These are phyloP conservation scores for Phytophthora niederhauseri DNA, from an alignment of 352 stramenopile genomes.

Conservation along the genomic window DNA sequence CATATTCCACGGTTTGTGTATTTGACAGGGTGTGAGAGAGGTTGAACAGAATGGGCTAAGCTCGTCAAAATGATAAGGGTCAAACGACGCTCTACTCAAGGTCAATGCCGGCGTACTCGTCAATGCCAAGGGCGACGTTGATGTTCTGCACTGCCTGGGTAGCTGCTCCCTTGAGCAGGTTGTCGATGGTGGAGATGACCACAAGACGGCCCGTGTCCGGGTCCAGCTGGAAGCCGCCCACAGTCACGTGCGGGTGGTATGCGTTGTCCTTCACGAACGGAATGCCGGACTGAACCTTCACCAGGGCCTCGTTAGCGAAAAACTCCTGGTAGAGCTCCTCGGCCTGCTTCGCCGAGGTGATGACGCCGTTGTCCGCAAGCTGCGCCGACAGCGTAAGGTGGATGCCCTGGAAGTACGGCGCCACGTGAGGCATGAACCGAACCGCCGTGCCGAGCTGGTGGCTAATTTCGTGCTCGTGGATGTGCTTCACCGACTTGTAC, in stretches of 20 bases:
- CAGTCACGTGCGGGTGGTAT: slow-evolving; percentile 72
- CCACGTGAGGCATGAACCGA: slow-evolving; percentile 95
- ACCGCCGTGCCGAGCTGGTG: slow-evolving; percentile 82
- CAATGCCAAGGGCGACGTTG: slow-evolving; percentile 92
- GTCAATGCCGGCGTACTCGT: slow-evolving; percentile 83
- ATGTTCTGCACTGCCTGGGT: slow-evolving; percentile 96
- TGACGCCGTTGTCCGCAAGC: slow-evolving; percentile 57
- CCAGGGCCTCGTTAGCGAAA: slow-evolving; percentile 86
- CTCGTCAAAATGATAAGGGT: slow-evolving; percentile 14
- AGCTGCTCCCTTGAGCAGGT: slow-evolving; percentile 94
- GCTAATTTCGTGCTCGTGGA: slow-evolving; percentile 89
- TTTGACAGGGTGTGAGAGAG: slow-evolving; percentile 14
- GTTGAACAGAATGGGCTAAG: slow-evolving; percentile 12
- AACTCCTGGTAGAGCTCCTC: slow-evolving; percentile 79
- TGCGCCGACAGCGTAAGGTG: slow-evolving; percentile 90
- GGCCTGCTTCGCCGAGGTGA: slow-evolving; percentile 70
- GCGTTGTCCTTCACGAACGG: slow-evolving; percentile 84
- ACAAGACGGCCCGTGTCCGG: slow-evolving; percentile 84
- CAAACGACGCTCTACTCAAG: slow-evolving; percentile 34
- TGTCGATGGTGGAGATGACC: slow-evolving; percentile 93
- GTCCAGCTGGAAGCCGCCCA: slow-evolving; percentile 92
- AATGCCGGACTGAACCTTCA: slow-evolving; percentile 75
- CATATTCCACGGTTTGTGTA: slow-evolving; percentile 19
- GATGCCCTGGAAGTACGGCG: slow-evolving; percentile 94
- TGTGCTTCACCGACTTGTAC: slow-evolving; percentile 92